A percentile compares a stretch with the other conserved stretches of the same genome.
Conservation (phyloP, 768 basidiomycete genomes). For the Coprinellus aureogranulatus region DNA sequence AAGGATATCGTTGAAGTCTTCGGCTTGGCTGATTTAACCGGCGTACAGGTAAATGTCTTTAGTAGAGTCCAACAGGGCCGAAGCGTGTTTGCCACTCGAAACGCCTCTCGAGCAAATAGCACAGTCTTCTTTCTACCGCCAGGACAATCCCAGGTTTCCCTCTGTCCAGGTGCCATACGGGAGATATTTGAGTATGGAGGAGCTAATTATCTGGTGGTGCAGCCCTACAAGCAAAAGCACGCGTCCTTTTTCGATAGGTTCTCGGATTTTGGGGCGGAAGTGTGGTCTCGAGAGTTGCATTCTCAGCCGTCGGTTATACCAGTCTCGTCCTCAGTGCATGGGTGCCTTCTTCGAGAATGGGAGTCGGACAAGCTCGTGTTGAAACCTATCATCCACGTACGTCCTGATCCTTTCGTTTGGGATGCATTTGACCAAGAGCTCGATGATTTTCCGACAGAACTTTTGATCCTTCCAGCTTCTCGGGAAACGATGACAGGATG, state of each 20-base stretch:
- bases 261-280: background rate
- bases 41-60: too few relatives aligned
- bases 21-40: background rate
- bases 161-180: background rate
- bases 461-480: too few relatives aligned
- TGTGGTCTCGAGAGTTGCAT: background rate
- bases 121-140: background rate
- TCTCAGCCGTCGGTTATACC: background rate
- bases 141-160: background rate
- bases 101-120: background rate
- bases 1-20: background rate
- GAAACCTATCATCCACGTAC: too few relatives aligned
- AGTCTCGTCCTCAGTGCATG: background rate
- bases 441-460: too few relatives aligned
- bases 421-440: too few relatives aligned
- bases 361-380: too few relatives aligned
- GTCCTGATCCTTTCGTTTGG: too few relatives aligned
- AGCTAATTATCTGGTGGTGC: background rate
- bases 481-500: too few relatives aligned
- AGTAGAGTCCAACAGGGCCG: background rate
- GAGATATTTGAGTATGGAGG: background rate
- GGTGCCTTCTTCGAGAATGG: too few relatives aligned
- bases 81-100: background rate
- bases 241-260: background rate
- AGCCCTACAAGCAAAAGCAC: background rate